A percentile compares a stretch with the other conserved stretches of the same genome.
phyloP scores from a whole-genome alignment of 805 yeast species.

The Yamadazyma tumulicola region DNA sequence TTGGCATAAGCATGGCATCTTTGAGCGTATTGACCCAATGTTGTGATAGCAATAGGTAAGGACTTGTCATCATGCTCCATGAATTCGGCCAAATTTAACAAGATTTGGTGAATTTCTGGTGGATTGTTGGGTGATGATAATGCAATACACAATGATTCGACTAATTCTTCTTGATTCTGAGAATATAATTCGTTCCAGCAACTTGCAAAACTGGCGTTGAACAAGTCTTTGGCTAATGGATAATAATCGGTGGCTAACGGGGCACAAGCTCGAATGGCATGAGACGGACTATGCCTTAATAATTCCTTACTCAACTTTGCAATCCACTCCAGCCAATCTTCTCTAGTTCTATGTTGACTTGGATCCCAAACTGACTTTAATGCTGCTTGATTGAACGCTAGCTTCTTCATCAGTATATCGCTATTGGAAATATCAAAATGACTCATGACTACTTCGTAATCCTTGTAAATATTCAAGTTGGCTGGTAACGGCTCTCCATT shows the following conservation, averaged over 20 bases:
- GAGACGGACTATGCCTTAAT: slow-evolving; percentile 89
- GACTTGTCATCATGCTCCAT: slow-evolving; percentile 98
- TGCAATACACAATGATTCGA: slow-evolving; percentile 81
- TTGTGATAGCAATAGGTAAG: slow-evolving; percentile 84
- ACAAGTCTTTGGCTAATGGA: slow-evolving; percentile 84
- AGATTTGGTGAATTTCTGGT: slow-evolving; percentile 90
- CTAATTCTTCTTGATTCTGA: slow-evolving; percentile 84
- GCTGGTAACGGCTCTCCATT: slow-evolving; percentile 87
- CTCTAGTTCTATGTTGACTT: slow-evolving; percentile 80
- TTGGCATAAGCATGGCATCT: slow-evolving; percentile 97
- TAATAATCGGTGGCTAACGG: slow-evolving; percentile 81
- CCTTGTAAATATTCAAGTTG: slow-evolving; percentile 65
- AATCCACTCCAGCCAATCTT: slow-evolving; percentile 99
- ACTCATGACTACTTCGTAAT: slow-evolving; percentile 38
- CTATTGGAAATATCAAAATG: slow-evolving; percentile 54
- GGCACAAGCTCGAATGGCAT: slow-evolving; percentile 90
- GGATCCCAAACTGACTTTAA: slow-evolving; percentile 90
- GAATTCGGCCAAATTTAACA: slow-evolving; percentile 87
- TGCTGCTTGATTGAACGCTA: slow-evolving; percentile 63
- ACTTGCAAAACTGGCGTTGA: slow-evolving; percentile 91
- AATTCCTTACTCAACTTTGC: slow-evolving; percentile 80
- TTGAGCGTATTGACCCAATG: slow-evolving; percentile 89
- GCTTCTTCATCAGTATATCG: slow-evolving; percentile 66
- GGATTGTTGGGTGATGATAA: slow-evolving; percentile 88
- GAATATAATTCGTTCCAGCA: slow-evolving; percentile 93